Conservation (phyloP, 1,284 basidiomycete species). For the Cerrena zonata region DNA sequence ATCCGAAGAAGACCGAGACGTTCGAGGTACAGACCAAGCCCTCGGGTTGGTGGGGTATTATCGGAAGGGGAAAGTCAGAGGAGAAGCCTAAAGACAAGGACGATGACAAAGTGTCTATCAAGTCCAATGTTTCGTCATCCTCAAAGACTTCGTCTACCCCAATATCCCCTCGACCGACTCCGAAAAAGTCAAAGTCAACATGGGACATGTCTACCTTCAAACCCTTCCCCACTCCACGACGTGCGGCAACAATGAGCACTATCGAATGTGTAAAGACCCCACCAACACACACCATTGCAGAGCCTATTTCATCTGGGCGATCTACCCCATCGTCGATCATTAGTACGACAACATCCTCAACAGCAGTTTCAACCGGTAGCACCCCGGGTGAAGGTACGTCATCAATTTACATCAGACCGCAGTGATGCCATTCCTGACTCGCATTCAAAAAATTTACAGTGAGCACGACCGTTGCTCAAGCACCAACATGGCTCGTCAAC, state of each 20-base stretch:
- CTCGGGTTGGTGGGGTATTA: slow-evolving; percentile 56
- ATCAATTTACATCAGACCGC: not conserved
- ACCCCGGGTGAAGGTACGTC: slow-evolving; percentile 26
- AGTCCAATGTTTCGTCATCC: slow-evolving; percentile 9
- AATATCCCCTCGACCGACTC: slow-evolving; percentile 12
- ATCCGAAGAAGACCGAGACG: slow-evolving; percentile 47
- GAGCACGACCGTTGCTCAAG: slow-evolving; percentile 51
- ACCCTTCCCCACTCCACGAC: slow-evolving; percentile 21
- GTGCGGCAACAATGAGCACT: slow-evolving; percentile 24
- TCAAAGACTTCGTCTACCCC: slow-evolving; percentile 9
- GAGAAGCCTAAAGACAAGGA: slow-evolving; percentile 28
- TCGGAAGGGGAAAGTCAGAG: slow-evolving; percentile 37
- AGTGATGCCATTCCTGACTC: slow-evolving; percentile 6
- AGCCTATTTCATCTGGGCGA: slow-evolving; percentile 8
- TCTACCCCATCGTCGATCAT: slow-evolving; percentile 14
- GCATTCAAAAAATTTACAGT: slow-evolving; percentile 20
- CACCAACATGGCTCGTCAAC: slow-evolving; percentile 68
- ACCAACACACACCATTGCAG: slow-evolving; percentile 15
- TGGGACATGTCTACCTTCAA: slow-evolving; percentile 25
- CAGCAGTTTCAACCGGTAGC: slow-evolving; percentile 6
- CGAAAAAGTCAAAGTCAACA: slow-evolving; percentile 19
- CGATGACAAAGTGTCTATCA: slow-evolving; percentile 11
- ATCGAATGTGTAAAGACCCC: slow-evolving; percentile 22
- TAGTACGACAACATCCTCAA: slow-evolving; percentile 14
- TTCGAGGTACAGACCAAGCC: slow-evolving; percentile 55